Evolutionary conservation across 345 rosid genomes (phyloP).

Genomic region (Physaria fendleri): DNA sequence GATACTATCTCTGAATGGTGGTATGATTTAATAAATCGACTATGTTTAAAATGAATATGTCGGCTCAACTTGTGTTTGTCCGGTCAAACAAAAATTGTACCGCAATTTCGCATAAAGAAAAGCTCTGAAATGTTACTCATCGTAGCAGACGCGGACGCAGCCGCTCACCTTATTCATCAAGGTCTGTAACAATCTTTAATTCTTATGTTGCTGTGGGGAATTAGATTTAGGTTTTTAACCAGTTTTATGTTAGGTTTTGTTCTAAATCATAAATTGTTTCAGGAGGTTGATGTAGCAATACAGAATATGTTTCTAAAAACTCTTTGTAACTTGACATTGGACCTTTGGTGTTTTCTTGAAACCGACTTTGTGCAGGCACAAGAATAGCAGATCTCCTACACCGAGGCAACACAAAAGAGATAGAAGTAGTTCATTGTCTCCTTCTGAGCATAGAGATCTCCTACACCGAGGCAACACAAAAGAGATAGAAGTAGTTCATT

Average conservation of each 20-base stretch:
- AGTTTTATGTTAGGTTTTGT: background rate
- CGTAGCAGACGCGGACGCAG: constrained; percentile 38
- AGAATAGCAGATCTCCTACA: constrained; percentile 54
- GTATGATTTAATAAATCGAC: no score
- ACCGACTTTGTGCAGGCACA: constrained; percentile 38
- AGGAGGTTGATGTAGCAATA: background rate
- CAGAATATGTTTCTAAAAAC: background rate
- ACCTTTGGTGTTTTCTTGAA: background rate
- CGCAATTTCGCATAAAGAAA: background rate
- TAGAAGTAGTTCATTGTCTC: constrained; percentile 43
- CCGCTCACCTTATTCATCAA: constrained; percentile 29
- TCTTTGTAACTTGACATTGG: background rate
- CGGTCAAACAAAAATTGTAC: background rate
- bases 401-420: constrained; percentile 45
- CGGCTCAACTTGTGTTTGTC: constrained; percentile 2
- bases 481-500: constrained; percentile 37
- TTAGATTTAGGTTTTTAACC: background rate
- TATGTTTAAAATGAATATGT: background rate
- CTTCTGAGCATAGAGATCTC: constrained; percentile 47
- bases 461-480: constrained; percentile 44
- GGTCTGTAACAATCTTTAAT: constrained; percentile 11
- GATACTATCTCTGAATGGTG: no score
- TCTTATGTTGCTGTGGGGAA: background rate
- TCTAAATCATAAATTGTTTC: background rate
- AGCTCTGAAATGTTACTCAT: background rate